Percentiles rank a stretch among this genome's conserved stretches.
These are phyloP conservation scores for Ambispora gerdemannii DNA, from an alignment of 192 early-diverging fungal species.

Conservation along the genomic window DNA sequence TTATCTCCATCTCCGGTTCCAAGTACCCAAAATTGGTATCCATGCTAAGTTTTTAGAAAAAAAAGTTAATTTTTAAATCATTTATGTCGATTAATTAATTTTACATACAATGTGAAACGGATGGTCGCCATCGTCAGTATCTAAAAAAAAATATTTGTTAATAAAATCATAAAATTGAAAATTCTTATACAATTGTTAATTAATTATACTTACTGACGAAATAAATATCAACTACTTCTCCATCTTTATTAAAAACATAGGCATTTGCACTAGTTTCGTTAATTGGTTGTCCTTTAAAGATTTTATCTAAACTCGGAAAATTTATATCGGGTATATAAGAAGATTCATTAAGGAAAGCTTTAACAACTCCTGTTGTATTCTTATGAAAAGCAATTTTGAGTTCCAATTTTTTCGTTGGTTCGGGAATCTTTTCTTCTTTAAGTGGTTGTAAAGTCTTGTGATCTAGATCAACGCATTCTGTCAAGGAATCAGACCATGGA, in stretches of 20 bases:
- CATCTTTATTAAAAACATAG: slow-evolving; percentile 34
- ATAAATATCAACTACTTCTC: slow-evolving; percentile 34
- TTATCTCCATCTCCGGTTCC: slow-evolving; percentile 40
- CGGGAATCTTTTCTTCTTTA: neutral
- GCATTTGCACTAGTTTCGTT: slow-evolving; percentile 24
- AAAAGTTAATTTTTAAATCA: neutral
- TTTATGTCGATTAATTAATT: too few species aligned
- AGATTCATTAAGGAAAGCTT: slow-evolving; percentile 13
- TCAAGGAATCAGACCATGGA: slow-evolving; percentile 26
- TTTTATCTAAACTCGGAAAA: slow-evolving; percentile 18
- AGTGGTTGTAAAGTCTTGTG: slow-evolving; percentile 32
- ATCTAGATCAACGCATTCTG: slow-evolving; percentile 36
- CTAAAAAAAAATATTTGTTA: too few species aligned
- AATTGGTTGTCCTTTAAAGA: slow-evolving; percentile 28
- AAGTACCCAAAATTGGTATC: slow-evolving; percentile 46
- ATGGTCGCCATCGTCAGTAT: too few species aligned
- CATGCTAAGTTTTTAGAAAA: slow-evolving; percentile 33
- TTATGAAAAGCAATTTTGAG: neutral
- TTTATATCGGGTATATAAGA: neutral
- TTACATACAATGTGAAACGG: slow-evolving; percentile 39
- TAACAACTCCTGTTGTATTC: neutral
- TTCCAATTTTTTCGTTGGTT: neutral
- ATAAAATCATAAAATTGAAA: too few species aligned
- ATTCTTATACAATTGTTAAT: slow-evolving; percentile 21
- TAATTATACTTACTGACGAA: slow-evolving; percentile 31